phyloP scores from a whole-genome alignment of 805 yeast species.

The Metschnikowia peoriensis region DNA sequence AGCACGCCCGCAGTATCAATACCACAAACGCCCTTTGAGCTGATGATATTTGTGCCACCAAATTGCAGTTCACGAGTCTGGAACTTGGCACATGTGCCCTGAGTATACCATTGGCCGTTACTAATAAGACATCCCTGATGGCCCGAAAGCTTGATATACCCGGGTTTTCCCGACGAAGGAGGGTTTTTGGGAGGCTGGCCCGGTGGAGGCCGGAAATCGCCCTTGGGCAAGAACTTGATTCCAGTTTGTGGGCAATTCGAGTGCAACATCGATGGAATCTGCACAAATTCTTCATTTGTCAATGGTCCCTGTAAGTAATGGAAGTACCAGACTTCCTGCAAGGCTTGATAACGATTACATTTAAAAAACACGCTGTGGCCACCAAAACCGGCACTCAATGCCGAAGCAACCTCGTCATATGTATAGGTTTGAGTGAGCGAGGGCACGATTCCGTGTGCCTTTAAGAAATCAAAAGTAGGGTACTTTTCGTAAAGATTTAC shows the following conservation, averaged over 20 bases:
- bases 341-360: conserved; percentile 25
- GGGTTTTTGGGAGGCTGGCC: conserved; percentile 17
- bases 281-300: conserved; percentile 36
- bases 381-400: conserved; percentile 31
- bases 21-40: conserved; percentile 77
- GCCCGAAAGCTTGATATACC: conserved; percentile 46
- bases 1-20: conserved; percentile 13
- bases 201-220: conserved; percentile 20
- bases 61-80: conserved; percentile 52
- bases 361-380: conserved; percentile 38
- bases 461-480: conserved; percentile 38
- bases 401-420: conserved; percentile 29
- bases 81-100: conserved; percentile 85
- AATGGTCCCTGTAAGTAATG: conserved; percentile 26
- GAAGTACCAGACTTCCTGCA: conserved; percentile 29
- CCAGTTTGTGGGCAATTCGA: conserved; percentile 70
- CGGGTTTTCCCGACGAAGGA: conserved; percentile 13
- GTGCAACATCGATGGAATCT: conserved; percentile 55
- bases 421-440: conserved; percentile 32
- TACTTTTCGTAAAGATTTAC: conserved; percentile 33
- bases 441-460: conserved; percentile 37
- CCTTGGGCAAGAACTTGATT: conserved; percentile 74
- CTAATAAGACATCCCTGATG: conserved; percentile 77
- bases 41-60: conserved; percentile 69
- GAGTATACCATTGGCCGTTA: conserved; percentile 79